Evolutionary conservation across 345 rosid genomes (phyloP), one percentile per base, ranked within the genome.

Genomic region (Hypericum perforatum): DNA sequence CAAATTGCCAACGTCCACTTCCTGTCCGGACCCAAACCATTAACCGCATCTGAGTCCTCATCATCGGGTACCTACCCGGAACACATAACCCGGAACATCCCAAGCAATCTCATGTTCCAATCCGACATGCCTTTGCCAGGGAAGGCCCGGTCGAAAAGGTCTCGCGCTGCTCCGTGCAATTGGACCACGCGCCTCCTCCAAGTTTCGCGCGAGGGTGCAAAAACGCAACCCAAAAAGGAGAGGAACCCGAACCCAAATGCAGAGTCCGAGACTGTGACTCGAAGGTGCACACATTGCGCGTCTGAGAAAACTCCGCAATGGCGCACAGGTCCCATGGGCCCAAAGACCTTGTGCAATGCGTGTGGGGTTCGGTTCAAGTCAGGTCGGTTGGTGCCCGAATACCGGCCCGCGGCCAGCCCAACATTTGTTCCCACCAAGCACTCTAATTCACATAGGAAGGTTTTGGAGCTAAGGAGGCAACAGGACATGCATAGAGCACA

Each of bases 341-440:
- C 85, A 3, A 84, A 84, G 63, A 84, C 87, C 0, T 43, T 84
- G 43, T 84, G 94, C 29, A 84, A 84, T 37, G 94, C 94, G 1
- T 84, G 94, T 43, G 94, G 94, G 7, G 94, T 84, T n/a, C 59
- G 88, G 58, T 81, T 54, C 65, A 84, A 84, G 69, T 84, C 94
- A 16, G 94, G 94, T 52, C 71, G 94, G 61, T 62, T 84, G 11
- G 88, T 84, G 22, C 67, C 85, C 12, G 94, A 84, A 58, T 84
- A 84, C 61, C 77, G 94, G 39, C 94, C 94, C 2, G 94, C 94
- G 0, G 78, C 88, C 0, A 84, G 94, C 54, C 94, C 94, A 36
- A 81, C 85, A 3, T 84, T 84, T 52, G 54, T 73, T 43, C 71
- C 80, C 0, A 9, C 88, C 10, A 78, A 62, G 65, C 94, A 84